Percentiles rank a stretch among this genome's conserved stretches.
Conservation (phyloP, 176 grass and related monocot genomes). For the Oryza meyeriana region DNA sequence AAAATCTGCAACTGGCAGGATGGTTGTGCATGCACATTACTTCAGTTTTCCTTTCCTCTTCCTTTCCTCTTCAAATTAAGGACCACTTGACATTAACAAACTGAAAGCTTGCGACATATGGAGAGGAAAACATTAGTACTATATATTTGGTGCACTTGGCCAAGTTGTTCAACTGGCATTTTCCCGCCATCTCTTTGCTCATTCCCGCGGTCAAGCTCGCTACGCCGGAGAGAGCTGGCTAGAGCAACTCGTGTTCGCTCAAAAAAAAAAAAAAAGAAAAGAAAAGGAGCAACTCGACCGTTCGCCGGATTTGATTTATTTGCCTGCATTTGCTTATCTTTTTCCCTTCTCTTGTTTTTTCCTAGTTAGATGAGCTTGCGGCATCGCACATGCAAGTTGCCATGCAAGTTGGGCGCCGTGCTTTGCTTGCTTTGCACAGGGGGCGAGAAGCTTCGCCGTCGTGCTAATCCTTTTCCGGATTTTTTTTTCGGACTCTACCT, state of each 20-base stretch:
- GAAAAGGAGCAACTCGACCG: neutral
- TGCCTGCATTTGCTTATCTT: neutral
- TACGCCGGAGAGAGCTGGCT: neutral
- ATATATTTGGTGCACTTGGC: constrained; percentile 1
- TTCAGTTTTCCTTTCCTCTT: neutral
- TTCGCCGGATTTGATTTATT: neutral
- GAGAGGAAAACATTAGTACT: neutral
- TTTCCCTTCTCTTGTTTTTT: neutral
- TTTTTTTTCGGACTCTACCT: neutral
- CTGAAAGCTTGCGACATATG: constrained; percentile 1
- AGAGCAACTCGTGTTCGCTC: neutral
- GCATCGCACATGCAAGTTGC: constrained; percentile 19
- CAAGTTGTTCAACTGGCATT: constrained; percentile 31
- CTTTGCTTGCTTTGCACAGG: neutral
- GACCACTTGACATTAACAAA: neutral
- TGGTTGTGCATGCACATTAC: neutral
- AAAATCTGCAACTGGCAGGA: constrained; percentile 11
- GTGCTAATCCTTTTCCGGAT: neutral
- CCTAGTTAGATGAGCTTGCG: neutral
- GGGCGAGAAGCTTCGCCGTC: neutral
- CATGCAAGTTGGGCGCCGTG: constrained; percentile 20
- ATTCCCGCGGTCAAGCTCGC: constrained; percentile 4
- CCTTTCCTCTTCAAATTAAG: too few relatives aligned
- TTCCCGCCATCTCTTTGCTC: neutral
- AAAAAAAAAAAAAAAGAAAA: too few relatives aligned